Evolutionary conservation across 495 filamentous ascomycete genomes (phyloP).

Genomic region (Neurospora discreta): DNA sequence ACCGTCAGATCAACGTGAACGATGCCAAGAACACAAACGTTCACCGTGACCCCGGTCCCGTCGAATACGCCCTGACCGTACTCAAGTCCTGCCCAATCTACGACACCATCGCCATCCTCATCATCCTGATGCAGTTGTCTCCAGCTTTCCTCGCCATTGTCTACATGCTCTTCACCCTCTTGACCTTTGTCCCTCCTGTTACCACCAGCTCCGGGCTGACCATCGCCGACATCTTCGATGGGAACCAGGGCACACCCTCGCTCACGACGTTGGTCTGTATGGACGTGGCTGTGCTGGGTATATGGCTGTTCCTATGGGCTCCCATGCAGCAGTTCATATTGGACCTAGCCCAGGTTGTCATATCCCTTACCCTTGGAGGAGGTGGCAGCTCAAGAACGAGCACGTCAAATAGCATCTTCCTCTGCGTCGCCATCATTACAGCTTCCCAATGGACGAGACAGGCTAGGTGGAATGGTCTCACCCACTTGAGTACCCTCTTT

Average conservation of each 20-base stretch:
- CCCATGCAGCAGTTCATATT: conserved; percentile 80
- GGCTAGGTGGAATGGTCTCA: conserved; percentile 35
- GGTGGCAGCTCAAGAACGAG: conserved; percentile 67
- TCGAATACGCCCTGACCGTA: conserved; percentile 72
- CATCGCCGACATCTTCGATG: conserved; percentile 41
- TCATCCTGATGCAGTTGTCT: conserved; percentile 93
- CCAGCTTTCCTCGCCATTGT: conserved; percentile 81
- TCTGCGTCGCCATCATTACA: conserved; percentile 78
- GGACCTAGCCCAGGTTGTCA: conserved; percentile 92
- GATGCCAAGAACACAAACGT: conserved; percentile 55
- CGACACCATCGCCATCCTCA: conserved; percentile 96
- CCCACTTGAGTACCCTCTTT: conserved; percentile 28
- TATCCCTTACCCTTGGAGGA: conserved; percentile 85
- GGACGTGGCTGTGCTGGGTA: conserved; percentile 66
- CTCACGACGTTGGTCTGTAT: conserved; percentile 70
- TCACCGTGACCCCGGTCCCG: conserved; percentile 49
- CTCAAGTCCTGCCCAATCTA: conserved; percentile 81
- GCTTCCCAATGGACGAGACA: conserved; percentile 51
- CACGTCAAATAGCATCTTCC: conserved; percentile 57
- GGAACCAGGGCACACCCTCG: conserved; percentile 52
- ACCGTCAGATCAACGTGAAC: conserved; percentile 53
- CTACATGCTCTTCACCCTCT: conserved; percentile 83
- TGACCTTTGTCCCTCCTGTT: conserved; percentile 83
- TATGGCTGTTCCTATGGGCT: conserved; percentile 87
- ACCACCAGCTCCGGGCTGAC: conserved; percentile 41